Percentiles rank a stretch among this genome's conserved stretches.
Evolutionary conservation across 1,284 basidiomycete genomes (phyloP).

Genomic region (Fomitopsis betulina): DNA sequence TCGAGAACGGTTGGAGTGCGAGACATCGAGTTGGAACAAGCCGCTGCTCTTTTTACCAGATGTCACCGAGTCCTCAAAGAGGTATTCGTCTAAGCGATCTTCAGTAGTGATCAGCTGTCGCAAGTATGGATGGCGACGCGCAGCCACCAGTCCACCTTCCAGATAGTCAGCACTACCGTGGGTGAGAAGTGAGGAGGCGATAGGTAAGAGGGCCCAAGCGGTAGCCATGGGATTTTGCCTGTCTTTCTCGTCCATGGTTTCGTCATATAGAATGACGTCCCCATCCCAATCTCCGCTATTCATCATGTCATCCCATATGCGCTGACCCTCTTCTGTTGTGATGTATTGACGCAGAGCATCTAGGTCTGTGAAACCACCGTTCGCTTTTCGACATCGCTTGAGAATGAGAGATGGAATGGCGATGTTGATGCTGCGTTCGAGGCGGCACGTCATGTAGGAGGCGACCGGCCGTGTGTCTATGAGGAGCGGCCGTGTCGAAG

Average conservation of each 20-base stretch:
- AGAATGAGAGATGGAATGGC: constrained; percentile 83
- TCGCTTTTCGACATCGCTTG: constrained; percentile 73
- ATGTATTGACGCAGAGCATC: constrained; percentile 72
- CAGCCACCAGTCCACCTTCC: constrained; percentile 61
- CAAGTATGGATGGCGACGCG: constrained; percentile 50
- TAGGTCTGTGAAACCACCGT: constrained; percentile 57
- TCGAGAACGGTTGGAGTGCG: constrained; percentile 44
- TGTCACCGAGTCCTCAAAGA: constrained; percentile 6
- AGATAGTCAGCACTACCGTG: constrained; percentile 58
- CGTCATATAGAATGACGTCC: constrained; percentile 68
- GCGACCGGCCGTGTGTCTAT: constrained; percentile 76
- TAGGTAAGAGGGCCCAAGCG: constrained; percentile 62
- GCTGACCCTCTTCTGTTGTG: constrained; percentile 67
- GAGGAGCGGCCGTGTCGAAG: constrained; percentile 56
- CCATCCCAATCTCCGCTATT: constrained; percentile 60
- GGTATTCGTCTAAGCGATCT: constrained; percentile 24
- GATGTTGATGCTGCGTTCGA: constrained; percentile 71
- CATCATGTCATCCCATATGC: constrained; percentile 61
- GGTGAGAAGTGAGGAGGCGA: constrained; percentile 51
- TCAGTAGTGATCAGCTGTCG: constrained; percentile 44
- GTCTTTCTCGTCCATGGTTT: constrained; percentile 66
- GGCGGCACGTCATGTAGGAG: constrained; percentile 57
- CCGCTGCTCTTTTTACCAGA: constrained; percentile 38
- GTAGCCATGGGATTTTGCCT: constrained; percentile 48
- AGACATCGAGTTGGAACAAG: constrained; percentile 64